Base-by-base conservation (phyloP, 805 yeast genomes). In the Wickerhamomyces silvicola region DNA sequence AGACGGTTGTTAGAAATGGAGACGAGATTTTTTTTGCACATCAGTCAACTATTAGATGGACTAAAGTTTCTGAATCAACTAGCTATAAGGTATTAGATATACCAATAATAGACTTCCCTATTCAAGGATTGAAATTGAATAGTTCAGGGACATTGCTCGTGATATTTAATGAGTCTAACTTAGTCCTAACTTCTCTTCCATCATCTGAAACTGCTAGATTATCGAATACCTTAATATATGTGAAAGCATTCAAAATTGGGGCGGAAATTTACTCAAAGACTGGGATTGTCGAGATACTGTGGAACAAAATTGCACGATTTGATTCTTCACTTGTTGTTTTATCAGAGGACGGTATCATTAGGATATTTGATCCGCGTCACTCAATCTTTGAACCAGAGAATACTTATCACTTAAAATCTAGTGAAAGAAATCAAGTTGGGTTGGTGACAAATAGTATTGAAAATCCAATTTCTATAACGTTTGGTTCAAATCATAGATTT, bases 311-410 rank as follows among this genome's bases (percentile, higher is more conserved):
- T 3, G 67, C 74, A 0, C 55, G 60, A 26, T 52, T 54, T 28
- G 70, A 66, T 30, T 52, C 75, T 0, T 65, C 57, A 27, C 35
- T 75, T 17, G 65, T 72, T 3, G 47, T 68, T 4, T 55, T 74
- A 17, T 58, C 70, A 0, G 26, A 35, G 1, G 62, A 59, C 18
- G 43, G 41, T 6, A 31, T 37, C 5, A 45, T 71, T 5, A 46
- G 54, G 27, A 45, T 62, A 0, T 67, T 56, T 37, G 68, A 67
- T 27, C 40, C 67, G 12, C 50, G 51, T 20, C 27, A 31, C 15
- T 57, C 59, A 17, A 27, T 48, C 8, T 39, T 43, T 10, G 31
- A 29, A 9, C 60, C 66, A 3, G 50, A 38, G 6, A 24, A 19
- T 10, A 25, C 33, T 2, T 34, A 30, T 24, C 41, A 48, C 25